Evolutionary conservation across 2,329 filamentous ascomycete species (phyloP), one percentile per base, ranked within the genome.

Genomic region (Stagonosporopsis cucurbitacearum): DNA sequence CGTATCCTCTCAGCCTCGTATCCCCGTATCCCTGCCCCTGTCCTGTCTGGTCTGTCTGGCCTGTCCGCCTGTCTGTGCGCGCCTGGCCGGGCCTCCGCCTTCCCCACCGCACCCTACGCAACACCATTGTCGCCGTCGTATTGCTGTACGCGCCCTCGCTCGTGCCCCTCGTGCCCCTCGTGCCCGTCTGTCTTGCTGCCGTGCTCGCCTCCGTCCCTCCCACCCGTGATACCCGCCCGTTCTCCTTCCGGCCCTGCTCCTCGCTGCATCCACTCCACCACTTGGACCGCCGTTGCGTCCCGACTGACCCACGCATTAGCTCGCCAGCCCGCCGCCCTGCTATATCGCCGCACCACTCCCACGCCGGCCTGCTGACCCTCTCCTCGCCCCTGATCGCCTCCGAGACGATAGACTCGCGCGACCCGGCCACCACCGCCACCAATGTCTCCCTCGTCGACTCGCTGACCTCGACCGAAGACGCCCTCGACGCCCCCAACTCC

Each of bases 311-410:
- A 25, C 56, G 17, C 50, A 7, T 15, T 58, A 76, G 71, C 60
- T 55, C 68, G 44, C 69, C 73, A 47, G 63, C 60, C 39, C 65
- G 63, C 36, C 65, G 74, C 28, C 77, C 76, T 22, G 68, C 75
- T 63, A 76, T 80, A 55, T 78, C 79, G 57, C 75, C 79, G 50
- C 80, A 79, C 60, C 72, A 78, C 33, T 81, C 79, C n/a, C 80
- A 82, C 66, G 64, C 74, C 41, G 80, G 79, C 52, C 79, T 78
- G 61, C 65, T 82, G 50, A 82, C 80, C 8, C 71, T 81, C 25
- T 82, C 80, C 17, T 81, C 80, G 37, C 80, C 80, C 41, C 72
- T 81, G 50, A 76, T 78, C 51, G 54, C 73, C 47, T 74, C 77
- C 58, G 69, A 74, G 62, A 72, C 73, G 8, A 60, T 77, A 41